Evolutionary conservation across 2,329 filamentous ascomycete species (phyloP).

Genomic region (Fusarium oligoseptatum): DNA sequence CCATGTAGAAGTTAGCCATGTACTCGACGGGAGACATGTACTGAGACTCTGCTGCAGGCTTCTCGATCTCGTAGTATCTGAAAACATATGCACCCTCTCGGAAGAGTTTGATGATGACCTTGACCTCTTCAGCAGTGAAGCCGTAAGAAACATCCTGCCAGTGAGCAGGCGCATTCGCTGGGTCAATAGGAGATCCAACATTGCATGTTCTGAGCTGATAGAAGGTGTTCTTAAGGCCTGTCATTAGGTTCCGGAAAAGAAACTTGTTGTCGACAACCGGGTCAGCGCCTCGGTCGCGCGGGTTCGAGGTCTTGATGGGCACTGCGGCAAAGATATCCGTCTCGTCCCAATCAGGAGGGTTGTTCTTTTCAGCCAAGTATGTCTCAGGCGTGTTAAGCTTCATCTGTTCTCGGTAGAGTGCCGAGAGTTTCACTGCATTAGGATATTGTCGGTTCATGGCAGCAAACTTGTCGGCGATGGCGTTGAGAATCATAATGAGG

Average conservation of each 20-base stretch:
- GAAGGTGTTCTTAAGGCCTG: constrained; percentile 95
- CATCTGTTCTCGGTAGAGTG: constrained; percentile 78
- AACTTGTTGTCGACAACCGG: constrained; percentile 98
- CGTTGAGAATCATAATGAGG: constrained; percentile 96
- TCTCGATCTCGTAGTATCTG: constrained; percentile 94
- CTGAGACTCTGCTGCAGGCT: constrained; percentile 77
- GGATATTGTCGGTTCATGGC: constrained; percentile 97
- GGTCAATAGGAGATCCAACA: constrained; percentile 77
- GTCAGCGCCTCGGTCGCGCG: constrained; percentile 87
- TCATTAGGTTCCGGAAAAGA: constrained; percentile 95
- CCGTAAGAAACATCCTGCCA: constrained; percentile 97
- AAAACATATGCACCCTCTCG: constrained; percentile 97
- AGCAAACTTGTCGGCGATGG: constrained; percentile 97
- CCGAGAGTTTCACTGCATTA: constrained; percentile 94
- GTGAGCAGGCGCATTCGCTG: constrained; percentile 83
- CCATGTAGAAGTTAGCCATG: constrained; percentile 94
- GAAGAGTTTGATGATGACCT: constrained; percentile 97
- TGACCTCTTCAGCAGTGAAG: constrained; percentile 96
- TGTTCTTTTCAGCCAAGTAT: constrained; percentile 85
- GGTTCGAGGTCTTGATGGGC: constrained; percentile 95
- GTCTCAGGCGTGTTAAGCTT: constrained; percentile 75
- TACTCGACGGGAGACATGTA: constrained; percentile 89
- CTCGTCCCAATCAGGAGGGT: constrained; percentile 94
- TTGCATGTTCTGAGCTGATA: constrained; percentile 95
- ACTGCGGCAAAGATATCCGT: constrained; percentile 97